Conservation (phyloP, 805 yeast genomes). For the Candida andamanensis region DNA sequence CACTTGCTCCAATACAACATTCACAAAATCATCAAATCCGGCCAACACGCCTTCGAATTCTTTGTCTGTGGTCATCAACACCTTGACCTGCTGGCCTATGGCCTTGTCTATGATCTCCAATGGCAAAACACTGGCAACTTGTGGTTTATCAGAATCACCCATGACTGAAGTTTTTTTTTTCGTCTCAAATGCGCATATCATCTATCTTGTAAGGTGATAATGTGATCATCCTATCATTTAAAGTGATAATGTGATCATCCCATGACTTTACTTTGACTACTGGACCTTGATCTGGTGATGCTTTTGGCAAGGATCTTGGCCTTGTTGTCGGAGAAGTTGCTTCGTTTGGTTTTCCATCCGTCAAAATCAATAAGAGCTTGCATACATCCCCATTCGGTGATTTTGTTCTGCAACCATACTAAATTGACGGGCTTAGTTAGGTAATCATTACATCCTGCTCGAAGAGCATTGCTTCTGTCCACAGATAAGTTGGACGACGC, state of each 20-base stretch:
- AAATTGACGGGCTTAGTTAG: conserved; percentile 93
- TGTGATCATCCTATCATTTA: not conserved
- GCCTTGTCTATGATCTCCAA: conserved; percentile 85
- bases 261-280: conserved; percentile 2
- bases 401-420: conserved; percentile 89
- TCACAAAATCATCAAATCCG: conserved; percentile 95
- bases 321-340: conserved; percentile 6
- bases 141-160: conserved; percentile 1
- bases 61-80: conserved; percentile 54
- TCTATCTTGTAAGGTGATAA: too few species aligned
- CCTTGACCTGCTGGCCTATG: conserved; percentile 74
- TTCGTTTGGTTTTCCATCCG: conserved; percentile 59
- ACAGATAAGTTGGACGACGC: conserved; percentile 77
- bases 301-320: conserved; percentile 6
- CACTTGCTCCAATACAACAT: conserved; percentile 81
- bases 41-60: conserved; percentile 86
- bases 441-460: conserved; percentile 97
- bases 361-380: conserved; percentile 95
- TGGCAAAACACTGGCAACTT: conserved; percentile 45
- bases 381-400: conserved; percentile 99
- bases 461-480: conserved; percentile 84
- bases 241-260: not conserved
- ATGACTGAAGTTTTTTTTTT: conserved; percentile 8
- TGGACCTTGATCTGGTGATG: conserved; percentile 10
- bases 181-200: conserved; percentile 1